phyloP scores from a whole-genome alignment of 768 basidiomycete species.

The Saitozyma podzolica region DNA sequence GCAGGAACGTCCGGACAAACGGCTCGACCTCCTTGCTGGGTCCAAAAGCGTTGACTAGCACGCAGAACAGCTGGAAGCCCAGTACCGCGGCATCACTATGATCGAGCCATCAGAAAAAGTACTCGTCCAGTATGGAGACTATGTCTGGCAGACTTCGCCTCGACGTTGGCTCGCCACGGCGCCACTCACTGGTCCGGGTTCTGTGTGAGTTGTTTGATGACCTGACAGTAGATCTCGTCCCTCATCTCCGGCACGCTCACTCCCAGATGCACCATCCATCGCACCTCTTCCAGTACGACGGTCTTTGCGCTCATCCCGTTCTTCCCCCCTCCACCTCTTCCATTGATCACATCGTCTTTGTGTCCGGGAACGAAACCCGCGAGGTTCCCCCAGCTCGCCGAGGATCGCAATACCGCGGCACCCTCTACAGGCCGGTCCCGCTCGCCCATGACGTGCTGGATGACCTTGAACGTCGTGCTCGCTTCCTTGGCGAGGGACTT shows the following conservation, averaged over 20 bases:
- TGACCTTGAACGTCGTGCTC: slow-evolving; percentile 79
- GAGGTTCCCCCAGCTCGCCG: slow-evolving; percentile 16
- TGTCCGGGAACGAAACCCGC: slow-evolving; percentile 13
- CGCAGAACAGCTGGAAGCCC: slow-evolving; percentile 91
- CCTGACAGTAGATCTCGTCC: slow-evolving; percentile 90
- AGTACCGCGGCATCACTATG: slow-evolving; percentile 77
- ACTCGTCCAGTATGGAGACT: background rate
- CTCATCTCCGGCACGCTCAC: slow-evolving; percentile 77
- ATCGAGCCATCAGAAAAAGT: background rate
- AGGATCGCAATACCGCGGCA: slow-evolving; percentile 11
- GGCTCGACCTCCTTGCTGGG: slow-evolving; percentile 90
- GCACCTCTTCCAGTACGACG: slow-evolving; percentile 69
- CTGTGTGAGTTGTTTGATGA: slow-evolving; percentile 83
- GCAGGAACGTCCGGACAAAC: slow-evolving; percentile 77
- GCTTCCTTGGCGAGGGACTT: slow-evolving; percentile 72
- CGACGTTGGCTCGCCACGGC: background rate
- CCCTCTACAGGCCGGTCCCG: slow-evolving; percentile 61
- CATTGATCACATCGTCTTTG: background rate
- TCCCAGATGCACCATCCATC: slow-evolving; percentile 80
- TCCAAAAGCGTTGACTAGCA: slow-evolving; percentile 85
- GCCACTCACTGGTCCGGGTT: slow-evolving; percentile 73
- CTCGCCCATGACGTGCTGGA: slow-evolving; percentile 93
- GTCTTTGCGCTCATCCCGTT: slow-evolving; percentile 29
- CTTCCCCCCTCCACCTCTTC: background rate
- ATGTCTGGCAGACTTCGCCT: background rate